A percentile compares a stretch with the other conserved stretches of the same genome.
Conservation (phyloP, 352 stramenopile species). For the Phytophthora cryptogea region DNA sequence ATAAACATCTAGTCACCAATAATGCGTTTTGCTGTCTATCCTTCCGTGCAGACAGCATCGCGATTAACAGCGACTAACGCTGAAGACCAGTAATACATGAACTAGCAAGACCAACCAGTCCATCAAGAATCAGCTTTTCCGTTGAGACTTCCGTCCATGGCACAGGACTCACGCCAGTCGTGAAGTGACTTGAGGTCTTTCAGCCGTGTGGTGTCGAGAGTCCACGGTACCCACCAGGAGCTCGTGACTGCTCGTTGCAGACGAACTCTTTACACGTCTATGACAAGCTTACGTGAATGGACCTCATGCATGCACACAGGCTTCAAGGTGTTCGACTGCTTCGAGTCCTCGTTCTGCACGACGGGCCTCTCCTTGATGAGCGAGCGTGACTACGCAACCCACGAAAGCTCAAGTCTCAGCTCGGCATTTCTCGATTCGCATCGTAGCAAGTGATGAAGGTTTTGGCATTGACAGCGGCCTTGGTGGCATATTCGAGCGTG, state of each 20-base stretch:
- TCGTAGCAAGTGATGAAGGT: constrained; percentile 39
- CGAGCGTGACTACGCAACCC: constrained; percentile 18
- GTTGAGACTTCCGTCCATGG: no score
- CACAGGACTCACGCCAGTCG: no score
- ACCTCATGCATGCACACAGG: constrained; percentile 21
- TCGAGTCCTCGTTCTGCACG: constrained; percentile 11
- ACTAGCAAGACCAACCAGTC: no score
- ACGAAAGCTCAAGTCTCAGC: neutral
- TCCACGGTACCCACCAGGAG: constrained; percentile 17
- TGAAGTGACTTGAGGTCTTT: no score
- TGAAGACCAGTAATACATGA: no score
- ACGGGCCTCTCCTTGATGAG: constrained; percentile 9
- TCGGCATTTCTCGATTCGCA: constrained; percentile 21
- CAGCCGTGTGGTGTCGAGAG: no score
- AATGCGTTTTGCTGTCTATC: no score
- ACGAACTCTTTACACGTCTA: constrained; percentile 27
- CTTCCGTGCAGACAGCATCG: no score
- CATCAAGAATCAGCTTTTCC: no score
- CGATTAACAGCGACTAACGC: no score
- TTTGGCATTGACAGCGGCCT: constrained; percentile 16
- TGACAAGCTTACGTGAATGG: constrained; percentile 21
- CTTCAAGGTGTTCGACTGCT: constrained; percentile 11
- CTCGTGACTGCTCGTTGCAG: constrained; percentile 24
- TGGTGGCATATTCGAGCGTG: constrained; percentile 14
- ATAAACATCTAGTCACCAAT: no score